Conservation (phyloP, 148 eudicot species). For the Gaultheria prostrata region DNA sequence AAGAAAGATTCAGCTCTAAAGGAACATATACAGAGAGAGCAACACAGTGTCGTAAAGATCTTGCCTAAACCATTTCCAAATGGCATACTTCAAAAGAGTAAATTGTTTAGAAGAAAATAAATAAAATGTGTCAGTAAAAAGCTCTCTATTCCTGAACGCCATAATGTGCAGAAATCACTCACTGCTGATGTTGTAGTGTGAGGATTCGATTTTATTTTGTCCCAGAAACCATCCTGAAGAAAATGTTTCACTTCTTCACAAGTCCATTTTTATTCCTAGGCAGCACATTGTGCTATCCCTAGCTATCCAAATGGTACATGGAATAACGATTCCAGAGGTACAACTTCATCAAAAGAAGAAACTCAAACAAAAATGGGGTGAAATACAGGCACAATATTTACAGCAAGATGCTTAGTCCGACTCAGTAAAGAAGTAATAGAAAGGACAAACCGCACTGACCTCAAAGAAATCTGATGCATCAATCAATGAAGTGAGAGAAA, state of each 20-base stretch:
- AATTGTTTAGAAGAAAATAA: background rate
- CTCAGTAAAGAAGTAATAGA: background rate
- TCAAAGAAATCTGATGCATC: slow-evolving; percentile 82
- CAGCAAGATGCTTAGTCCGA: background rate
- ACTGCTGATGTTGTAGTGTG: background rate
- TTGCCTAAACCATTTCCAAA: background rate
- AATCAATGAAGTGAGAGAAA: slow-evolving; percentile 81
- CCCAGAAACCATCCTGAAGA: background rate
- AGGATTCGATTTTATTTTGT: background rate
- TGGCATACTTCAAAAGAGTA: background rate
- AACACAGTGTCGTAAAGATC: background rate
- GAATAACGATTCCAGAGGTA: background rate
- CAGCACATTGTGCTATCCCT: background rate
- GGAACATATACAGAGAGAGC: background rate
- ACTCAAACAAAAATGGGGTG: background rate
- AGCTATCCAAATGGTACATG: background rate
- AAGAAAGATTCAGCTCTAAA: background rate
- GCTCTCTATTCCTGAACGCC: background rate
- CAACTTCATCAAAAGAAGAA: background rate
- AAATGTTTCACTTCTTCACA: background rate
- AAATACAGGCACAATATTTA: background rate
- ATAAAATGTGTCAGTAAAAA: background rate
- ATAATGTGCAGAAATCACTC: background rate
- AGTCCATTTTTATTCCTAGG: background rate
- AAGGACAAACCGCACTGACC: slow-evolving; percentile 39